Base-by-base conservation (phyloP, 805 yeast species). In the Pichia membranifaciens region DNA sequence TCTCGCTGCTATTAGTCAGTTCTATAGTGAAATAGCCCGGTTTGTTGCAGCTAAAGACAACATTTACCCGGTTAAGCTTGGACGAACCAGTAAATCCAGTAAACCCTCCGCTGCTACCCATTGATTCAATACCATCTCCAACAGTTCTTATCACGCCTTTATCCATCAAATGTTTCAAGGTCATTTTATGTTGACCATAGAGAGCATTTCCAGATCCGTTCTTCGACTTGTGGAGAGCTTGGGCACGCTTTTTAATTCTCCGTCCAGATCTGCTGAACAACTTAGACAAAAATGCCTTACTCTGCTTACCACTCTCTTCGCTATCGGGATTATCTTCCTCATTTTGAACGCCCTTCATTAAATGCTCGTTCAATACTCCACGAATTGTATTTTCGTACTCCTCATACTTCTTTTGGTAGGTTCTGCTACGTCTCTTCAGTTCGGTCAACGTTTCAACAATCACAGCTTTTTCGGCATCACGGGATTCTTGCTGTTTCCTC, bases 1-100 rank as follows among this genome's bases (percentile, higher is more conserved):
- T 59, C 4, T 54, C 29, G 25, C 34, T 71, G 31, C 69, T 74
- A 25, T 67, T 59, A 6, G 52, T 81, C 74, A 60, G 75, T 79
- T 4, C 93, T 20, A 93, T 71, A 4, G 76, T 75, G 59, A 87
- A 88, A 23, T 73, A 74, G 1, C 91, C 91, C 7, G 79, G 81
- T 51, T 76, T 71, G 56, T 86, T 87, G 58, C 91, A 84, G 52
- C 84, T 78, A 59, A 88, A 81, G 66, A 84, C 78, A 58, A 91
- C 80, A 51, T 78, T 79, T 22, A 88, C 73, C 56, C 84, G 85
- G 16, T 84, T 20, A 12, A 36, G 5, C 22, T 12, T 25, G 8
- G 35, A 12, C 3, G 37, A 31, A 6, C 23, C 18, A 10, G 20
- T 41, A 10, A 41, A 41, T 17, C 43, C 36, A 12, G 5, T 28